Evolutionary conservation across 1,139 yeast species (phyloP), one percentile per base, ranked within the genome.

Genomic region (Hansenula sp.): DNA sequence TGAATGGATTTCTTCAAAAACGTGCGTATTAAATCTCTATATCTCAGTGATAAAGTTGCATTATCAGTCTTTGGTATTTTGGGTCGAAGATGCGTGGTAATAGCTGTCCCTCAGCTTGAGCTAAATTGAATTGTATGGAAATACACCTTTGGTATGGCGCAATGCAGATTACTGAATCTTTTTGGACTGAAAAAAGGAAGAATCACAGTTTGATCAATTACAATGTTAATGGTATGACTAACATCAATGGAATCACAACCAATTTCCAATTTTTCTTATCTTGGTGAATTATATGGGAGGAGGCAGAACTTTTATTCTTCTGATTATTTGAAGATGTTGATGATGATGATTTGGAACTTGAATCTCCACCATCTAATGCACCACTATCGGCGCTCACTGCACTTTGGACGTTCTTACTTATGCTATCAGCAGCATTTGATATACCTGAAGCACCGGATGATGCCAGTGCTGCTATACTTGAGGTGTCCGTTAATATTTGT

Each of bases 401-500:
- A 24, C 17, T 25, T 25, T 29, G 25, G 11, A 34, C 13, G 15
- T 12, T 21, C 13, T 42, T 40, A 13, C 41, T 44, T 11, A 45
- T 33, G 11, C 47, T 40, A 15, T 44, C 47, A 16, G 47, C 47
- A n/a, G 25, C 19, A 28, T 38, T 51, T 10, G 52, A 44, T 12
- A 41, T 47, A 25, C 49, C 40, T n/a, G 47, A 40, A 5, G 47
- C 44, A 4, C 19, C 31, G 6, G 31, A 17, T 24, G 43, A 36
- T 8, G 32, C 42, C 4, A 36, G 16, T 5, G 38, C 38, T 2
- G 48, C 50, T 5, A 53, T 40, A 25, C 50, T 48, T 17, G 57
- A 52, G 2, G 52, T 41, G 37, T 53, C 58, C n/a, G 59, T 56
- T 15, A 54, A 38, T n/a, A 41, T 46, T 21, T 49, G 47, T 3